Evolutionary conservation across 768 basidiomycete species (phyloP).

Genomic region (Leccinum subgranulosum): DNA sequence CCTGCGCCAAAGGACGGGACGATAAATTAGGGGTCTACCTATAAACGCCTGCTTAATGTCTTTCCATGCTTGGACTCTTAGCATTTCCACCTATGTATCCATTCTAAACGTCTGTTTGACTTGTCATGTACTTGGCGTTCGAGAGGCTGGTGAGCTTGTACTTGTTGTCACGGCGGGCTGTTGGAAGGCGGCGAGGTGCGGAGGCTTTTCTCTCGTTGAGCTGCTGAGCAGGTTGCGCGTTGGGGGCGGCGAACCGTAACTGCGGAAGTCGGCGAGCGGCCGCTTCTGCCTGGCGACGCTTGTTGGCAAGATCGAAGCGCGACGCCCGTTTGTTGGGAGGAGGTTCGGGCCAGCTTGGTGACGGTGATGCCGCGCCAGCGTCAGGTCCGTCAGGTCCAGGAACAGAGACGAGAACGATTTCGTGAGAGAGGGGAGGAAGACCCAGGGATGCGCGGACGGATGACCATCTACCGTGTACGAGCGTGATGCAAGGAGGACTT

Average conservation of each 20-base stretch:
- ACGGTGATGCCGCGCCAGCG: not conserved
- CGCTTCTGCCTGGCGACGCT: conserved; percentile 7
- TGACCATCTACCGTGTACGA: conserved; percentile 33
- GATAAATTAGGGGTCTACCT: conserved; percentile 11
- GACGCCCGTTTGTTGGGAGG: conserved; percentile 11
- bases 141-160: not conserved
- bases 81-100: conserved; percentile 9
- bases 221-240: not conserved
- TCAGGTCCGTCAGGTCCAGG: not conserved
- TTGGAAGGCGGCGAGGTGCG: not conserved
- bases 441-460: conserved; percentile 30
- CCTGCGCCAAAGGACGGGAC: conserved; percentile 1
- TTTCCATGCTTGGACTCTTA: conserved; percentile 2
- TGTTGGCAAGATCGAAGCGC: conserved; percentile 24
- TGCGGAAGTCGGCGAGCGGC: conserved; percentile 9
- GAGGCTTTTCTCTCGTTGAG: conserved; percentile 7
- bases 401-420: not conserved
- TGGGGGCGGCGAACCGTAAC: conserved; percentile 25
- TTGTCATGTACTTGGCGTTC: not conserved
- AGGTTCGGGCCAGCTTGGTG: not conserved
- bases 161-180: not conserved
- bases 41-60: conserved; percentile 15
- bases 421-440: conserved; percentile 25
- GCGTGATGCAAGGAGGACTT: not conserved
- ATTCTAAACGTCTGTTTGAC: not conserved